Conservation (phyloP, 805 yeast species). For the Saturnispora serradocipensis region DNA sequence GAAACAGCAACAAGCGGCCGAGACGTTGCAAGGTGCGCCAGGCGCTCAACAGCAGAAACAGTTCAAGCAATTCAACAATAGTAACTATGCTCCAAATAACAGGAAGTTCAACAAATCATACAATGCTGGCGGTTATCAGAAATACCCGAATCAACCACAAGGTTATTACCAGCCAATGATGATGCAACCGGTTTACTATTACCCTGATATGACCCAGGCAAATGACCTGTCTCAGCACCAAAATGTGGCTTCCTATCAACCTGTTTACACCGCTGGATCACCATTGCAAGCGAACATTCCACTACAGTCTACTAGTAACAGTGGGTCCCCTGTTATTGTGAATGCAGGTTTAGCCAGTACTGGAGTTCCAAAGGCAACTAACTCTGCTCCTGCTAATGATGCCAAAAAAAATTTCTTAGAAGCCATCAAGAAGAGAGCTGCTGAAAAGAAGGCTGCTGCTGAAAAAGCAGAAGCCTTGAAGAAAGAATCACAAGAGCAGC, state of each 20-base stretch:
- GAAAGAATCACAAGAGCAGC: neutral
- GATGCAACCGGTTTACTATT: neutral
- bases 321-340: neutral
- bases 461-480: constrained; percentile 1
- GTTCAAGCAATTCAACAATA: neutral
- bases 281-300: neutral
- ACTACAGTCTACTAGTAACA: neutral
- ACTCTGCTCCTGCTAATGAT: constrained; percentile 1
- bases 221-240: neutral
- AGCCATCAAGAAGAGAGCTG: constrained; percentile 4
- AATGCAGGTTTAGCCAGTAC: neutral
- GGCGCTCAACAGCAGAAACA: neutral
- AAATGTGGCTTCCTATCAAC: neutral
- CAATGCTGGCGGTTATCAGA: neutral
- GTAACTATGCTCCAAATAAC: neutral
- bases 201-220: neutral
- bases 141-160: neutral
- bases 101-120: neutral
- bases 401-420: constrained; percentile 2
- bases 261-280: neutral
- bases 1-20: neutral
- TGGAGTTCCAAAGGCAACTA: neutral
- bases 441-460: constrained; percentile 3
- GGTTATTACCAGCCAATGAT: neutral
- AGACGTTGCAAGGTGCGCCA: neutral